These are phyloP conservation scores for Phaseolus lunatus DNA, from an alignment of 306 rosid species.

Conservation along the genomic window DNA sequence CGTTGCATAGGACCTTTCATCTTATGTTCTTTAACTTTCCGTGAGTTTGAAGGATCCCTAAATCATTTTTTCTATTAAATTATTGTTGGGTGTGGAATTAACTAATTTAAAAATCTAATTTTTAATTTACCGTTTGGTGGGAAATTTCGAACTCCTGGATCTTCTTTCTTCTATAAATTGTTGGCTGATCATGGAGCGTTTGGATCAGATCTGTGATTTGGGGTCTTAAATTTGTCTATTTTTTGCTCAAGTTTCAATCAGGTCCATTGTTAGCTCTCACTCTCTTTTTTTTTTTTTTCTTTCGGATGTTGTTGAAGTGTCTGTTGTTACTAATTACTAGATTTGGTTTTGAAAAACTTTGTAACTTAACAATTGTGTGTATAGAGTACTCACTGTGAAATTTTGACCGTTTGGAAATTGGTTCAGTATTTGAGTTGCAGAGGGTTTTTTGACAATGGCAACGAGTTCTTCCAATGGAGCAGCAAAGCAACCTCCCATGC, in stretches of 20 bases:
- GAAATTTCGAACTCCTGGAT: constrained; percentile 30
- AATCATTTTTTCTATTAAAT: neutral
- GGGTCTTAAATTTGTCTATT: constrained; percentile 40
- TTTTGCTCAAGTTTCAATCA: constrained; percentile 41
- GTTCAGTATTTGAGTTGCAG: constrained; percentile 44
- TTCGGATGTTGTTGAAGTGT: neutral
- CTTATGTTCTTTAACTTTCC: constrained; percentile 51
- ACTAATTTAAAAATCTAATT: neutral
- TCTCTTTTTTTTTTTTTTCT: neutral
- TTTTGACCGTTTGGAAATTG: constrained; percentile 44
- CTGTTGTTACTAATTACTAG: neutral
- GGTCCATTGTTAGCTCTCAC: constrained; percentile 33
- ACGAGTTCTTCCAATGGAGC: constrained; percentile 73
- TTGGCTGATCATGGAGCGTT: constrained; percentile 42
- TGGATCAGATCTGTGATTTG: constrained; percentile 49
- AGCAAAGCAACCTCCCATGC: constrained; percentile 79
- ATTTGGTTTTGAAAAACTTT: constrained; percentile 15
- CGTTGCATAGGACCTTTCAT: constrained; percentile 54
- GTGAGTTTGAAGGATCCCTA: constrained; percentile 58
- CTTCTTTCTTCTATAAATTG: constrained; percentile 51
- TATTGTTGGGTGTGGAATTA: neutral
- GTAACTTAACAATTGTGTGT: neutral
- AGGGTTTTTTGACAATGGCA: constrained; percentile 56
- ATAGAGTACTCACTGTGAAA: neutral
- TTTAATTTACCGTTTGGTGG: constrained; percentile 48